Conservation (phyloP, 768 basidiomycete genomes). For the Podaxis rugospora region DNA sequence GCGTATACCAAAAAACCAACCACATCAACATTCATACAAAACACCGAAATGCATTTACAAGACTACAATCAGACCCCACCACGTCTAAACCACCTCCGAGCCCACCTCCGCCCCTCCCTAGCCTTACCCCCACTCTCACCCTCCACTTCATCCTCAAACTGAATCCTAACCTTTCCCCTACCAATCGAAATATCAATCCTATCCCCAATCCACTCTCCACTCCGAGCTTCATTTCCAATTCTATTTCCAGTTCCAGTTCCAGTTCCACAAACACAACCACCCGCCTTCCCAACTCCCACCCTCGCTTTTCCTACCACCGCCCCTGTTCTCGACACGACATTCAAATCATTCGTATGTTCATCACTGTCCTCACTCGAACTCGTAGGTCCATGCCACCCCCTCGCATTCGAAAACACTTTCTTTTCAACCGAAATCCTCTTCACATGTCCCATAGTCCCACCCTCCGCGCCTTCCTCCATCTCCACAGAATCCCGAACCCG, state of each 20-base stretch:
- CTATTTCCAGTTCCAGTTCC: neutral
- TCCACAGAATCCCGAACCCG: neutral
- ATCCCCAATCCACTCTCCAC: conserved; percentile 11
- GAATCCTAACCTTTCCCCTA: conserved; percentile 9
- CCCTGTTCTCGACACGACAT: neutral
- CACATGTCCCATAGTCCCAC: neutral
- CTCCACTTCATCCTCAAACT: conserved; percentile 10
- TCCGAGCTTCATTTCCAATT: neutral
- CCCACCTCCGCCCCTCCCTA: neutral
- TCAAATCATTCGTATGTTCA: neutral
- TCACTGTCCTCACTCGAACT: neutral
- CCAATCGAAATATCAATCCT: conserved; percentile 12
- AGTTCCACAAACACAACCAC: neutral
- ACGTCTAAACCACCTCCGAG: neutral
- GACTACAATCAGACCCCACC: neutral
- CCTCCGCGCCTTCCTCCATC: neutral
- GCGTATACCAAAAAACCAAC: neutral
- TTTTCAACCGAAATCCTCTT: neutral
- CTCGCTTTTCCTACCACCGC: neutral
- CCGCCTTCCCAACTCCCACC: neutral
- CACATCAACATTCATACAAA: neutral
- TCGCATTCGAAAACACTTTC: neutral
- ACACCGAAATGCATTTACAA: neutral
- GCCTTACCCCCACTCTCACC: neutral
- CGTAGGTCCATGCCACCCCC: neutral